These are phyloP conservation scores for Fraxinus albicans DNA, from an alignment of 305 asterid species.

Conservation along the genomic window DNA sequence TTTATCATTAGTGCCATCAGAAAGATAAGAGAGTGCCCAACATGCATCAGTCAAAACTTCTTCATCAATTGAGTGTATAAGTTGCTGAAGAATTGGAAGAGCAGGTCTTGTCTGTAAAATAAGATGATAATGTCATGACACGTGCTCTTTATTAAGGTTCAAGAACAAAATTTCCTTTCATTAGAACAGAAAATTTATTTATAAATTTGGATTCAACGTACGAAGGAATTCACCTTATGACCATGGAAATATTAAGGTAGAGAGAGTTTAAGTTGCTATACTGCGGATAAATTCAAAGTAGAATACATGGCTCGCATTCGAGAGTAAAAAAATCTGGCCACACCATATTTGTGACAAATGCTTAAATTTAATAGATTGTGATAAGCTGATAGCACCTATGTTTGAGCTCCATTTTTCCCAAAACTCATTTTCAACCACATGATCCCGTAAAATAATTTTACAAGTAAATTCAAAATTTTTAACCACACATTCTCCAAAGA, in stretches of 20 bases:
- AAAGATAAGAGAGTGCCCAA: constrained; percentile 94
- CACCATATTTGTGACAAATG: neutral
- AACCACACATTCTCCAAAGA: no score
- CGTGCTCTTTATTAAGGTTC: neutral
- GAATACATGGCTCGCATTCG: neutral
- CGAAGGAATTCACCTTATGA: neutral
- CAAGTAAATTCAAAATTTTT: no score
- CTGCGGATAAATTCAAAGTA: neutral
- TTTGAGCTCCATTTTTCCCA: no score
- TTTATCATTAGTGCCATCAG: constrained; percentile 88
- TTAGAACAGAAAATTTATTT: neutral
- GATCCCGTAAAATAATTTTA: no score
- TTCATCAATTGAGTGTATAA: constrained; percentile 76
- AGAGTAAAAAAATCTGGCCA: neutral
- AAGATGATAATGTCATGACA: constrained; percentile 19
- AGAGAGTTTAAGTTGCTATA: neutral
- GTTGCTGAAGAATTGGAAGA: constrained; percentile 74
- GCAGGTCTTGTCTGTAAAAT: constrained; percentile 67
- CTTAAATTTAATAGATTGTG: neutral
- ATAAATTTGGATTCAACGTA: neutral
- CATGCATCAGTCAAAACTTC: constrained; percentile 94
- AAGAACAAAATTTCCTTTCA: constrained; percentile 11
- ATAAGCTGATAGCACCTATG: neutral
- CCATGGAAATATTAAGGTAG: neutral
- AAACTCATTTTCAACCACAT: no score